A percentile compares a stretch with the other conserved stretches of the same genome.
Conservation (phyloP, 345 rosid species). For the Eucalyptus marginata region DNA sequence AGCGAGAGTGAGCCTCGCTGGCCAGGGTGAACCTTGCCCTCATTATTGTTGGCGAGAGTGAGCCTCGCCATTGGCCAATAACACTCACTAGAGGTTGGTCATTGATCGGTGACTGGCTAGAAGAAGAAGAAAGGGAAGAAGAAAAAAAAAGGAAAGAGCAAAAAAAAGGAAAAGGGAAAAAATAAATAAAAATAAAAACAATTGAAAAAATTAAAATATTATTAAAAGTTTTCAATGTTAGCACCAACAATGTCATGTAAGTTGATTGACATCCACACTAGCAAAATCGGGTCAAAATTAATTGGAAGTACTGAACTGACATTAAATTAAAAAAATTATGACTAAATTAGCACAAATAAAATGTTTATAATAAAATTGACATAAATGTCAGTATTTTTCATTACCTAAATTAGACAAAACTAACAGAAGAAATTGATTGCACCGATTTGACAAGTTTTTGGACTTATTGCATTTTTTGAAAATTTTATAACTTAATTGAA, state of each 20-base stretch:
- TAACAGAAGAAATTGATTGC: background rate
- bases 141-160: too few species aligned
- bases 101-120: rapidly evolving
- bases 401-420: background rate
- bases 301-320: rapidly evolving
- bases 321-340: rapidly evolving
- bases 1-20: rapidly evolving
- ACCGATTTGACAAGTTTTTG: rapidly evolving
- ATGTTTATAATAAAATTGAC: too few species aligned
- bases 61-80: too few species aligned
- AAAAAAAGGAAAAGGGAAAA: too few species aligned
- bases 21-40: rapidly evolving
- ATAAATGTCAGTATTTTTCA: rapidly evolving
- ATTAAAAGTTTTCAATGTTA: too few species aligned
- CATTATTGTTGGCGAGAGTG: rapidly evolving
- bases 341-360: too few species aligned
- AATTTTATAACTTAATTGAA: rapidly evolving
- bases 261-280: rapidly evolving
- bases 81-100: rapidly evolving
- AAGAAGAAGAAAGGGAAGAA: too few species aligned
- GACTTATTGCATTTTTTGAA: background rate
- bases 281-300: rapidly evolving
- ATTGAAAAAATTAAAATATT: too few species aligned
- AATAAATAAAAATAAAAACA: too few species aligned
- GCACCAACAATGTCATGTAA: rapidly evolving